phyloP scores from a whole-genome alignment of 805 yeast species.

The Candida palmyrensis region DNA sequence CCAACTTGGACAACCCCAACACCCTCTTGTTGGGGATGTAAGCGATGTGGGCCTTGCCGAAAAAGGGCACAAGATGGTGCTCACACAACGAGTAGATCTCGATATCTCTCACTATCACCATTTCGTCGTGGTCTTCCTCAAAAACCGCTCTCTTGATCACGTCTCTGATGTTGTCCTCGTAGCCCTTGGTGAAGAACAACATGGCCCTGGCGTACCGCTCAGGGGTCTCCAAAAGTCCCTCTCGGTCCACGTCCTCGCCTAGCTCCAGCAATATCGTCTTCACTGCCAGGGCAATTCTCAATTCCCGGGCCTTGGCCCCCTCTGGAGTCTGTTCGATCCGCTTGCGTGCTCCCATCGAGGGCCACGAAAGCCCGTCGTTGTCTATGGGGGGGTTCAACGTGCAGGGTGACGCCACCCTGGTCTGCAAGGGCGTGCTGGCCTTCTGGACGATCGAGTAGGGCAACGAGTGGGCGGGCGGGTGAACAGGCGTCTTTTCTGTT shows the following conservation, averaged over 20 bases:
- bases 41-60: conserved; percentile 96
- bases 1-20: conserved; percentile 86
- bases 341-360: conserved; percentile 75
- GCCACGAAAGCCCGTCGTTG: conserved; percentile 92
- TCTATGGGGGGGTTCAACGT: conserved; percentile 83
- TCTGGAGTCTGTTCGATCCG: conserved; percentile 67
- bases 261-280: conserved; percentile 69
- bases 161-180: conserved; percentile 88
- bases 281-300: conserved; percentile 82
- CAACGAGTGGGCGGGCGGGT: too few relatives aligned
- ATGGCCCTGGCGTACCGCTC: conserved; percentile 95
- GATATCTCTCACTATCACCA: conserved; percentile 96
- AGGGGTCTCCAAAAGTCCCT: conserved; percentile 91
- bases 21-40: conserved; percentile 94
- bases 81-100: conserved; percentile 91
- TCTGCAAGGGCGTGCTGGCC: conserved; percentile 63
- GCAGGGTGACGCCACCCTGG: conserved; percentile 78
- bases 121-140: conserved; percentile 97
- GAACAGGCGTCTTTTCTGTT: too few relatives aligned
- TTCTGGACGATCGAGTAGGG: too few relatives aligned
- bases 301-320: conserved; percentile 61
- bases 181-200: conserved; percentile 93
- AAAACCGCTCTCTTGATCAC: conserved; percentile 93
- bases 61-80: conserved; percentile 96
- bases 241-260: conserved; percentile 87